phyloP scores from a whole-genome alignment of 2,329 filamentous ascomycete genomes.

The Pestalotiopsis fici region DNA sequence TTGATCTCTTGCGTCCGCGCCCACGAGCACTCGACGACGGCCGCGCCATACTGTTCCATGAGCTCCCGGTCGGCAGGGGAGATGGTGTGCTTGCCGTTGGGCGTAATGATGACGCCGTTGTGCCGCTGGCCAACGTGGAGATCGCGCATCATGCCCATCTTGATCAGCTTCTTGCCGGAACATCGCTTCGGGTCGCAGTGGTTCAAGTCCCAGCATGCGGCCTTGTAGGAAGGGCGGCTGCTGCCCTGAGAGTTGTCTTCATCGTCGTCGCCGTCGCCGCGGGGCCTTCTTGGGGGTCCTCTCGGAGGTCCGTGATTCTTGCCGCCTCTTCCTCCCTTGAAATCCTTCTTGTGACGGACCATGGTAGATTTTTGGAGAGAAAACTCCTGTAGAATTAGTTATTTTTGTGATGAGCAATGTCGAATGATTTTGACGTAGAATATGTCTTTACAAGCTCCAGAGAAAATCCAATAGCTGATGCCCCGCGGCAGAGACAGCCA shows the following conservation, averaged over 20 bases:
- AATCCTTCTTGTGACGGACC: constrained; percentile 96
- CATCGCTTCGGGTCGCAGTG: constrained; percentile 98
- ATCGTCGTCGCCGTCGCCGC: constrained; percentile 39
- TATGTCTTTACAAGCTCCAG: too few species aligned
- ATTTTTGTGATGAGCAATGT: neutral
- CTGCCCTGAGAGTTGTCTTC: constrained; percentile 32
- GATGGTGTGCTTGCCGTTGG: constrained; percentile 84
- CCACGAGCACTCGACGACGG: constrained; percentile 97
- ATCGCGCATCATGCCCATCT: constrained; percentile 89
- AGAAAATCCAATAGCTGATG: too few species aligned
- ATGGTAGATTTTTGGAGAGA: constrained; percentile 48
- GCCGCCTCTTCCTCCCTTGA: constrained; percentile 69
- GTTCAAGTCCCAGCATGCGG: constrained; percentile 95
- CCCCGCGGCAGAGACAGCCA: neutral
- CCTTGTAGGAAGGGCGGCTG: constrained; percentile 69
- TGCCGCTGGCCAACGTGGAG: constrained; percentile 90
- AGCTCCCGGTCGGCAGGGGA: constrained; percentile 81
- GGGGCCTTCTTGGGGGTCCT: constrained; percentile 57
- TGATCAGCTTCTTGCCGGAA: constrained; percentile 93
- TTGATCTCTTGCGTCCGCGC: constrained; percentile 89
- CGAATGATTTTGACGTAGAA: neutral
- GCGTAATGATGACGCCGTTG: constrained; percentile 88
- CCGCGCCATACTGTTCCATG: constrained; percentile 86
- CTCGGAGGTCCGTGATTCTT: constrained; percentile 64
- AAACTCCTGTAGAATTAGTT: neutral